Evolutionary conservation across 169 alveolate genomes (phyloP).

Genomic region (Cryptosporidium xiaoi): DNA sequence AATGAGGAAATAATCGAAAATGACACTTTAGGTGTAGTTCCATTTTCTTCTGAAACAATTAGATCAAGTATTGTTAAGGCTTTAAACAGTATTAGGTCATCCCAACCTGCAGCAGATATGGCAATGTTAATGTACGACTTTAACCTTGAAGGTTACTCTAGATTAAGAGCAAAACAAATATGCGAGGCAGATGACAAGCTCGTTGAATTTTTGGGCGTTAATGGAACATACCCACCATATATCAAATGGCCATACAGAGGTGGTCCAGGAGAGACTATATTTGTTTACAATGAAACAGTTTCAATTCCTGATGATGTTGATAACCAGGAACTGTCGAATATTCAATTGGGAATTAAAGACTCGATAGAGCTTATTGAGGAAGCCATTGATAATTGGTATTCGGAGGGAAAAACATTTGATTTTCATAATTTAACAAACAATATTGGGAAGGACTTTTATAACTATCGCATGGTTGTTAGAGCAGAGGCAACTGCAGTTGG

Average conservation of each 20-base stretch:
- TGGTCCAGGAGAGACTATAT: slow-evolving; percentile 69
- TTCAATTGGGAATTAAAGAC: slow-evolving; percentile 43
- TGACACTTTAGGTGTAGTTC: slow-evolving; percentile 2
- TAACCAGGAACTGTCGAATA: slow-evolving; percentile 34
- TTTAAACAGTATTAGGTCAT: slow-evolving; percentile 39
- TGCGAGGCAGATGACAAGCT: slow-evolving; percentile 39
- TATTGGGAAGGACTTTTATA: slow-evolving; percentile 45
- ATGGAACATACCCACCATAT: slow-evolving; percentile 58
- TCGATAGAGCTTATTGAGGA: slow-evolving; percentile 27
- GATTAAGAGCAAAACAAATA: slow-evolving; percentile 52
- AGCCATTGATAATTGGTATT: slow-evolving; percentile 52
- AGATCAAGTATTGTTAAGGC: slow-evolving; percentile 27
- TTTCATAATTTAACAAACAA: slow-evolving; percentile 36
- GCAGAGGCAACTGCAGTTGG: slow-evolving; percentile 81
- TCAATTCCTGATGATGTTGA: slow-evolving; percentile 59
- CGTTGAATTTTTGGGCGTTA: slow-evolving; percentile 23
- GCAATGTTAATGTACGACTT: slow-evolving; percentile 62
- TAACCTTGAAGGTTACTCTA: slow-evolving; percentile 62
- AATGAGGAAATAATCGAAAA: slow-evolving; percentile 2
- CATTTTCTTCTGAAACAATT: slow-evolving; percentile 43
- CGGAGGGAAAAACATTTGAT: slow-evolving; percentile 52
- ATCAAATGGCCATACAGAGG: slow-evolving; percentile 75
- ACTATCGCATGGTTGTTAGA: slow-evolving; percentile 70
- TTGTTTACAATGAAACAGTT: slow-evolving; percentile 20
- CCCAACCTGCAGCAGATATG: slow-evolving; percentile 75